phyloP scores from a whole-genome alignment of 148 eudicot genomes.

The Rhododendron kiyosumense region DNA sequence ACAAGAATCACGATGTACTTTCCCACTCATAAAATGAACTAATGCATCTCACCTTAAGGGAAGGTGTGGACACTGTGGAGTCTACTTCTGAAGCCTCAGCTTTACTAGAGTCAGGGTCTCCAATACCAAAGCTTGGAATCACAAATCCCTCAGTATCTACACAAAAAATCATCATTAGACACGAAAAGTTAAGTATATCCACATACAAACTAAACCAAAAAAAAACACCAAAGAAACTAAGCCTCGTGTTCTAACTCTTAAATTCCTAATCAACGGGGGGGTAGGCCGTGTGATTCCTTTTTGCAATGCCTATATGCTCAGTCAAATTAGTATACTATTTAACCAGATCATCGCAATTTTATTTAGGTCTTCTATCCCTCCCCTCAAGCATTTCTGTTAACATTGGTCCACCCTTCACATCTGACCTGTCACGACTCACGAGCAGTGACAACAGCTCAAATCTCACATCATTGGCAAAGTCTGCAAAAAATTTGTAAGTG shows the following conservation, averaged over 20 bases:
- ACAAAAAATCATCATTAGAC: constrained; percentile 9
- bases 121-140: constrained; percentile 92
- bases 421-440: not conserved
- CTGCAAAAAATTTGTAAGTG: not conserved
- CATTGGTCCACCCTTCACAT: not conserved
- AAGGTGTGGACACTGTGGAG: constrained; percentile 21
- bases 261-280: not conserved
- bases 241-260: not conserved
- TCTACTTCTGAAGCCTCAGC: constrained; percentile 32
- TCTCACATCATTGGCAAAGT: not conserved
- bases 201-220: not conserved
- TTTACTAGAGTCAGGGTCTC: constrained; percentile 33
- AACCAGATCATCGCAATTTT: not conserved
- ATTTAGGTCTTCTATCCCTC: not conserved
- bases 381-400: not conserved
- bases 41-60: constrained; percentile 39
- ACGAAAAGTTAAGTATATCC: not conserved
- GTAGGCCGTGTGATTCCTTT: not conserved
- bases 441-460: not conserved
- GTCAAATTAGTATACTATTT: not conserved
- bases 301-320: not conserved
- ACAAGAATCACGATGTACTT: not conserved
- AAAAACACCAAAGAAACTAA: not conserved
- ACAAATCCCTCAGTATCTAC: constrained; percentile 90
- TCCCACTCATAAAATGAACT: not conserved